Conservation (phyloP, 768 basidiomycete genomes). For the Boletus rufocinnamomeus region DNA sequence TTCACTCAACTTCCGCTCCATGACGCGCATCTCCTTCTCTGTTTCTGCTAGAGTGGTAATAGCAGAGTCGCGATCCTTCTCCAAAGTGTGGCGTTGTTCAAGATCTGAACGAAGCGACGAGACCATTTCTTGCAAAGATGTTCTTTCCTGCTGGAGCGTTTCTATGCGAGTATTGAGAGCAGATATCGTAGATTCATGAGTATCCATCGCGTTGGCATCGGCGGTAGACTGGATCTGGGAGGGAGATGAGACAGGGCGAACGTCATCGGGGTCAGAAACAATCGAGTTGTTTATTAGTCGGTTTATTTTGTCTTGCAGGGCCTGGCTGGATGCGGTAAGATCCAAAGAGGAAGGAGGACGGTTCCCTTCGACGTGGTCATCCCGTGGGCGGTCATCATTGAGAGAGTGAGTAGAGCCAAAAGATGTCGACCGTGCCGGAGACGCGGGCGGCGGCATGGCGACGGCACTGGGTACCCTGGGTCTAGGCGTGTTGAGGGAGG, state of each 20-base stretch:
- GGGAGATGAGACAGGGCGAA: constrained; percentile 21
- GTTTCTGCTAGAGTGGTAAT: constrained; percentile 41
- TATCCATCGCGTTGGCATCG: constrained; percentile 8
- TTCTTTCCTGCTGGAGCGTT: constrained; percentile 70
- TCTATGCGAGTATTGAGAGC: constrained; percentile 45
- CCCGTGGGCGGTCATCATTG: constrained; percentile 31
- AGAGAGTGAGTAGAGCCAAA: constrained; percentile 42
- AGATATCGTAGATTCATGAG: constrained; percentile 22
- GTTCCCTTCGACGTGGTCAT: constrained; percentile 11
- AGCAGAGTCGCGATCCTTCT: constrained; percentile 49
- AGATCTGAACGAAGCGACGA: constrained; percentile 25
- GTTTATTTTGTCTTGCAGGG: constrained; percentile 52
- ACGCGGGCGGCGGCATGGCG: constrained; percentile 81
- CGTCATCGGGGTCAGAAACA: constrained; percentile 15
- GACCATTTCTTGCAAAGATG: constrained; percentile 48
- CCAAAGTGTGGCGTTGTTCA: constrained; percentile 33
- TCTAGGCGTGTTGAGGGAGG: constrained; percentile 53
- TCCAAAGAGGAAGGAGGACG: constrained; percentile 34
- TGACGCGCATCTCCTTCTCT: constrained; percentile 43
- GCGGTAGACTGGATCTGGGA: constrained; percentile 46
- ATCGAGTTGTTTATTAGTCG: constrained; percentile 39
- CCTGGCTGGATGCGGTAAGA: constrained; percentile 41
- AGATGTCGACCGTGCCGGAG: constrained; percentile 46
- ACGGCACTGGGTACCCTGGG: constrained; percentile 69
- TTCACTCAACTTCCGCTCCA: constrained; percentile 47